Percentiles rank a stretch among this genome's conserved stretches.
Evolutionary conservation across 2,329 filamentous ascomycete genomes (phyloP).

Genomic region (Diplodia seriata): DNA sequence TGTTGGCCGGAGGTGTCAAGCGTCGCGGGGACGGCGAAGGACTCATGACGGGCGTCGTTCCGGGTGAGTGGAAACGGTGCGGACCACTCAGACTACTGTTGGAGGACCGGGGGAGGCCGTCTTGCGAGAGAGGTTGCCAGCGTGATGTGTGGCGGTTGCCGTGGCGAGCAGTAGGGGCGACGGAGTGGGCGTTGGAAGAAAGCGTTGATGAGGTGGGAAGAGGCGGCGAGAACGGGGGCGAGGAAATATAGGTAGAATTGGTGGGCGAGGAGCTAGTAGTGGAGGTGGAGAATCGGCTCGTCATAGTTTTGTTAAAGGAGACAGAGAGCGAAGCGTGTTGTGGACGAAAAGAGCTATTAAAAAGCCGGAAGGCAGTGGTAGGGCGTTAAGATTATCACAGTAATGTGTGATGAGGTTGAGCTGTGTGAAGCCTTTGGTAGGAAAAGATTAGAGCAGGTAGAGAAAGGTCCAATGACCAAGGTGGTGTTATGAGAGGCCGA

Average conservation of each 20-base stretch:
- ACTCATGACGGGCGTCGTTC: not conserved
- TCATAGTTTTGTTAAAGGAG: not conserved
- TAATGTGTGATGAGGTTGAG: not conserved
- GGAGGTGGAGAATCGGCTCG: constrained; percentile 20
- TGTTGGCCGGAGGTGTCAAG: not conserved
- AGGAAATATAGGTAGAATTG: not conserved
- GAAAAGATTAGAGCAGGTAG: not conserved
- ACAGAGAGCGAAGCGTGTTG: not conserved
- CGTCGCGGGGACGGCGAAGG: not conserved
- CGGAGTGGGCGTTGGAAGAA: not conserved
- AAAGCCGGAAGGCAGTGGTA: not conserved
- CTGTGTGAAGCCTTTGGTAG: not conserved
- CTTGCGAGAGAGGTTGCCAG: constrained; percentile 9
- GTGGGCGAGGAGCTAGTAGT: constrained; percentile 8
- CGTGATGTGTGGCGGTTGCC: not conserved
- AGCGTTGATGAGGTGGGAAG: constrained; percentile 4
- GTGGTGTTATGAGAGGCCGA: not conserved
- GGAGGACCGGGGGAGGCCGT: constrained; percentile 19
- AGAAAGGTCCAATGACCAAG: not conserved
- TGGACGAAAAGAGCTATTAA: not conserved
- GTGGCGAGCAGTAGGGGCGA: not conserved
- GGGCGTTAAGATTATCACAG: not conserved
- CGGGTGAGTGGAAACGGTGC: not conserved
- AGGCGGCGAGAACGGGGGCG: not conserved
- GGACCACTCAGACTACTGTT: not conserved